These are phyloP conservation scores for Amborella trichopoda DNA, from an alignment of 164 flowering plant species.

Conservation along the genomic window DNA sequence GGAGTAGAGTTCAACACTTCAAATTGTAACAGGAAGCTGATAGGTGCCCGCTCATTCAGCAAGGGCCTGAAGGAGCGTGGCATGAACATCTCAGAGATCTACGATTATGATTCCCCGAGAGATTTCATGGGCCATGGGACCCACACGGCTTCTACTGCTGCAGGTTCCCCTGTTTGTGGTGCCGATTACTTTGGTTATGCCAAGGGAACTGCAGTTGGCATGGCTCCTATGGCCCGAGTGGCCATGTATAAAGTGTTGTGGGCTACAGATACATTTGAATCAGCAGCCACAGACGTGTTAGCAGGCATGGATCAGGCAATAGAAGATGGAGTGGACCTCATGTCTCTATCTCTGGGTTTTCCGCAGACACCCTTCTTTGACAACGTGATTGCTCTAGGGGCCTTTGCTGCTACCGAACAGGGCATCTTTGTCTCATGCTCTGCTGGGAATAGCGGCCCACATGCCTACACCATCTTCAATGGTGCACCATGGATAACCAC, in stretches of 20 bases:
- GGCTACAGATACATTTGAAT: conserved; percentile 5
- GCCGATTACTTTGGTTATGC: conserved; percentile 37
- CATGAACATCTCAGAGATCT: neutral
- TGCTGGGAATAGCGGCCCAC: conserved; percentile 9
- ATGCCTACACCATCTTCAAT: conserved; percentile 5
- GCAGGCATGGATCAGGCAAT: conserved; percentile 58
- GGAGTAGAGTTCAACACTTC: conserved; percentile 9
- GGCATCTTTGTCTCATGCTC: conserved; percentile 5
- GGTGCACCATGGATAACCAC: conserved; percentile 2
- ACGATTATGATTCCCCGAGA: conserved; percentile 24
- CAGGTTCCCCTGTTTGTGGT: conserved; percentile 22
- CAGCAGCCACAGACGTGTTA: conserved; percentile 24
- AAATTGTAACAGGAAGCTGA: conserved; percentile 28
- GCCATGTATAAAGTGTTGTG: conserved; percentile 40
- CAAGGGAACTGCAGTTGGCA: conserved; percentile 30
- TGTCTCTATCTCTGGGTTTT: conserved; percentile 25
- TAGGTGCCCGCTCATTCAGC: conserved; percentile 29
- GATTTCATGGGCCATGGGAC: conserved; percentile 38
- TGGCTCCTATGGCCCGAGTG: conserved; percentile 32
- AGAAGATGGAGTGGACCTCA: conserved; percentile 33
- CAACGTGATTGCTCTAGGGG: conserved; percentile 6
- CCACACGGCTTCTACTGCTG: conserved; percentile 38
- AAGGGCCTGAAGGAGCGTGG: conserved; percentile 20
- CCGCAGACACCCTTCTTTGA: neutral
- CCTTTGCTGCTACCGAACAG: conserved; percentile 7